phyloP scores from a whole-genome alignment of 495 filamentous ascomycete species.

The Neurospora sp. region DNA sequence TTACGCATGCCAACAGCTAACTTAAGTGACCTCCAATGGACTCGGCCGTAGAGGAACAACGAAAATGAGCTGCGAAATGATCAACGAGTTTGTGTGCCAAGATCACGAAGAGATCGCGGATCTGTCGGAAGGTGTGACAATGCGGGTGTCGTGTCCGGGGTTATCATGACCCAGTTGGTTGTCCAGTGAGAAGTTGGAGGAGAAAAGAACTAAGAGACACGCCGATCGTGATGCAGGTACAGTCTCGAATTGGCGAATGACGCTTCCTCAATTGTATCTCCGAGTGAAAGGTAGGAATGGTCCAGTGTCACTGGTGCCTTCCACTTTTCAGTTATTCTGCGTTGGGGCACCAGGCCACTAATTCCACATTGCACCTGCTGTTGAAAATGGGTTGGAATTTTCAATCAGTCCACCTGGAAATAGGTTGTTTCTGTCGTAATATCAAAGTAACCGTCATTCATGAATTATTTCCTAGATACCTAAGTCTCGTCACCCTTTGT shows the following conservation, averaged over 20 bases:
- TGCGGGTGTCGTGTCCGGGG: not conserved
- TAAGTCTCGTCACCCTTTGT: not conserved
- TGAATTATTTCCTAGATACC: not conserved
- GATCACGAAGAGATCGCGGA: not conserved
- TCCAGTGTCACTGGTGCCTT: not conserved
- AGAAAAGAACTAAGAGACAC: not conserved
- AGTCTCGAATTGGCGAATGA: not conserved
- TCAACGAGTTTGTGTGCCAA: not conserved
- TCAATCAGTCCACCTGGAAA: not conserved
- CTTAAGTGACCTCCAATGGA: not conserved
- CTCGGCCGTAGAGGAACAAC: not conserved
- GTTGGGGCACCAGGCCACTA: not conserved
- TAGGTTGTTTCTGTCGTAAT: not conserved
- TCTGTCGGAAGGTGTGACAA: not conserved
- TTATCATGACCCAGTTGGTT: not conserved
- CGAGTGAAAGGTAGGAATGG: not conserved
- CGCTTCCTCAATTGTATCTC: not conserved
- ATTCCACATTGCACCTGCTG: not conserved
- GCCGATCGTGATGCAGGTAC: not conserved
- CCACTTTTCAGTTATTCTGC: not conserved
- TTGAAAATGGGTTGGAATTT: not conserved
- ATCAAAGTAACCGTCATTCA: not conserved
- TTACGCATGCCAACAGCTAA: not conserved
- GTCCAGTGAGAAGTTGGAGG: not conserved
- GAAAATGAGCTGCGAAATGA: not conserved